phyloP scores from a whole-genome alignment of 805 yeast genomes.

The Monosporozyma servazzii region DNA sequence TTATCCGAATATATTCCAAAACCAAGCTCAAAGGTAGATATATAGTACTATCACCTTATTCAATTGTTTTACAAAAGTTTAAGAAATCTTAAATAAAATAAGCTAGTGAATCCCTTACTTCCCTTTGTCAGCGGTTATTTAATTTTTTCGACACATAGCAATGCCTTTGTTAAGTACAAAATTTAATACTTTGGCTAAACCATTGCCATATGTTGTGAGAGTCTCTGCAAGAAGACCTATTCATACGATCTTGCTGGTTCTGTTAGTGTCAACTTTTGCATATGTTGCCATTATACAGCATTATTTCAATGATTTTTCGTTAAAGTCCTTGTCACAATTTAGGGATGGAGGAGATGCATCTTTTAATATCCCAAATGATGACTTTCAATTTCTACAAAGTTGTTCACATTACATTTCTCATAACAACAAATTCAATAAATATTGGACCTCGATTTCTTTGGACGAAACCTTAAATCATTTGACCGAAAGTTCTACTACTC shows the following conservation, averaged over 20 bases:
- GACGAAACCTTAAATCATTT: conserved; percentile 12
- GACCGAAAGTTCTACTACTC: conserved; percentile 1
- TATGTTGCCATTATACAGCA: conserved; percentile 69
- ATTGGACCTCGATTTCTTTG: conserved; percentile 16
- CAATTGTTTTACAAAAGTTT: background rate
- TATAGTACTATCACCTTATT: background rate
- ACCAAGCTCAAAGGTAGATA: no score
- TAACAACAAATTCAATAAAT: background rate
- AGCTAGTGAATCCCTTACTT: background rate
- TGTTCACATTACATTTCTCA: background rate
- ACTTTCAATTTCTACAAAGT: background rate
- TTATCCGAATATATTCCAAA: background rate
- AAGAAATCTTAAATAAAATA: background rate
- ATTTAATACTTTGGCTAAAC: conserved; percentile 25
- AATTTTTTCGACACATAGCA: background rate
- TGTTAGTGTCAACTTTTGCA: conserved; percentile 69
- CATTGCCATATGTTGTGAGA: conserved; percentile 40
- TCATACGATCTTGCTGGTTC: conserved; percentile 65
- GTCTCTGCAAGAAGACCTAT: conserved; percentile 75
- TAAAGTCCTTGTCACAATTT: background rate
- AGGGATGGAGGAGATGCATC: background rate
- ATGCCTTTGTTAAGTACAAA: conserved; percentile 27
- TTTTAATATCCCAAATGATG: background rate
- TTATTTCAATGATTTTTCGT: conserved; percentile 38
- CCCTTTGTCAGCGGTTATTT: background rate